Percentiles rank a stretch among this genome's conserved stretches.
phyloP scores from a whole-genome alignment of 148 eudicot genomes.

The Rhododendron henanense region DNA sequence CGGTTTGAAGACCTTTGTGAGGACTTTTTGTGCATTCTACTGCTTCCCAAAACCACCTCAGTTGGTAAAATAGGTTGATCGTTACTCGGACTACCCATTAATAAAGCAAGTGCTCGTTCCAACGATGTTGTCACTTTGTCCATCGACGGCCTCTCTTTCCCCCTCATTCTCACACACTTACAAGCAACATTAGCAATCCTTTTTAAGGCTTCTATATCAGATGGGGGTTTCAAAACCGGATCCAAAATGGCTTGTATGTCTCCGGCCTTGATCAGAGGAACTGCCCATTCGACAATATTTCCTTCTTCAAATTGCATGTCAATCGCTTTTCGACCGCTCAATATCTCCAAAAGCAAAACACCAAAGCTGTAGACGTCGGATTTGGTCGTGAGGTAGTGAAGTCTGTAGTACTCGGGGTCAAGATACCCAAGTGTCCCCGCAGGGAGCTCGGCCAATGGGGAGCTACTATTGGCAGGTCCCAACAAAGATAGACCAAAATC shows the following conservation, averaged over 20 bases:
- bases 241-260: conserved; percentile 61
- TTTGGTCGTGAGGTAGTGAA: conserved; percentile 90
- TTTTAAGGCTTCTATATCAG: conserved; percentile 65
- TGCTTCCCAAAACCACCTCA: conserved; percentile 88
- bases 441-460: conserved; percentile 90
- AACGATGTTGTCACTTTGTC: conserved; percentile 87
- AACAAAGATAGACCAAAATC: conserved; percentile 86
- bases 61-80: conserved; percentile 92
- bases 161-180: conserved; percentile 89
- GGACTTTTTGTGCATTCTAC: conserved; percentile 85
- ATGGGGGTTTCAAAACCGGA: conserved; percentile 51
- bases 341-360: conserved; percentile 83
- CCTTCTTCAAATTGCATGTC: conserved; percentile 92
- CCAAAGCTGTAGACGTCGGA: conserved; percentile 97
- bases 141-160: conserved; percentile 89
- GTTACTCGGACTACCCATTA: conserved; percentile 90
- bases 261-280: conserved; percentile 67
- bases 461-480: conserved; percentile 81
- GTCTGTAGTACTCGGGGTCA: conserved; percentile 94
- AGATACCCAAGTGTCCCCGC: conserved; percentile 96
- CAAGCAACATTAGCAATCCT: conserved; percentile 79
- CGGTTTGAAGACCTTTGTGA: conserved; percentile 74
- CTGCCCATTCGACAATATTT: conserved; percentile 97
- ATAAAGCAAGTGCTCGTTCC: conserved; percentile 69
- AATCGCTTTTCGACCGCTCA: conserved; percentile 85